A percentile compares a stretch with the other conserved stretches of the same genome.
Conservation (phyloP, 2,329 filamentous ascomycete species). For the Penicillium crustosum region DNA sequence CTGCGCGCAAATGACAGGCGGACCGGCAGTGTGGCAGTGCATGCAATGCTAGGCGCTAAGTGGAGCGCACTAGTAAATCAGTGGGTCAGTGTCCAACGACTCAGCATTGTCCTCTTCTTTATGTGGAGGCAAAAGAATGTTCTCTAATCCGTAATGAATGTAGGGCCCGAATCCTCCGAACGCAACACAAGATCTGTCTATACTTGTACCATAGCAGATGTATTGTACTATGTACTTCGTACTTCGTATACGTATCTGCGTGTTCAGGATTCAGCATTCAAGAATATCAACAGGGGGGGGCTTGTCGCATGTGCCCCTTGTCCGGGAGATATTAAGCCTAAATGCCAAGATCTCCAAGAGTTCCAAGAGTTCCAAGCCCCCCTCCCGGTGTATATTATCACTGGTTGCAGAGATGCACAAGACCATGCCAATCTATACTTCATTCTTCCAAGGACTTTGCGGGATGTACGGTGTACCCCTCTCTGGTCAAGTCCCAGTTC, state of each 20-base stretch:
- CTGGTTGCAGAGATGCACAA: conserved; percentile 6
- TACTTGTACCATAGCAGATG: not conserved
- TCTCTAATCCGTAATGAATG: conserved; percentile 15
- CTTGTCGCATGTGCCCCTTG: not conserved
- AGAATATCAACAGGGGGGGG: not conserved
- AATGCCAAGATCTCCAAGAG: conserved; percentile 22
- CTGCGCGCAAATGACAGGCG: conserved; percentile 25
- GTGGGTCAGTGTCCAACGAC: conserved; percentile 22
- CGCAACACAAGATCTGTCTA: conserved; percentile 1
- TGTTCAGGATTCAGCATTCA: not conserved
- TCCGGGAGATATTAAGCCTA: conserved; percentile 25
- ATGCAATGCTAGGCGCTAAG: conserved; percentile 27
- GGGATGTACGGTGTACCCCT: conserved; percentile 1
- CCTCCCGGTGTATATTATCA: conserved; percentile 14
- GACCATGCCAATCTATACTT: conserved; percentile 9
- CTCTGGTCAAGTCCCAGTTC: not conserved
- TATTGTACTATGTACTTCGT: not conserved
- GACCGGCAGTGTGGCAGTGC: conserved; percentile 32
- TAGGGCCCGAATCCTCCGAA: conserved; percentile 18
- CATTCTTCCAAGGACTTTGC: conserved; percentile 4
- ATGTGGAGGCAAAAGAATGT: conserved; percentile 28
- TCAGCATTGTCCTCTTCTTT: conserved; percentile 21
- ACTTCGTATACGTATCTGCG: not conserved
- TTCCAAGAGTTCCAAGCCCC: conserved; percentile 21
- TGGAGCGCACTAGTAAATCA: conserved; percentile 28